These are phyloP conservation scores for Trifolium fragiferum DNA, from an alignment of 306 rosid genomes.

Conservation along the genomic window DNA sequence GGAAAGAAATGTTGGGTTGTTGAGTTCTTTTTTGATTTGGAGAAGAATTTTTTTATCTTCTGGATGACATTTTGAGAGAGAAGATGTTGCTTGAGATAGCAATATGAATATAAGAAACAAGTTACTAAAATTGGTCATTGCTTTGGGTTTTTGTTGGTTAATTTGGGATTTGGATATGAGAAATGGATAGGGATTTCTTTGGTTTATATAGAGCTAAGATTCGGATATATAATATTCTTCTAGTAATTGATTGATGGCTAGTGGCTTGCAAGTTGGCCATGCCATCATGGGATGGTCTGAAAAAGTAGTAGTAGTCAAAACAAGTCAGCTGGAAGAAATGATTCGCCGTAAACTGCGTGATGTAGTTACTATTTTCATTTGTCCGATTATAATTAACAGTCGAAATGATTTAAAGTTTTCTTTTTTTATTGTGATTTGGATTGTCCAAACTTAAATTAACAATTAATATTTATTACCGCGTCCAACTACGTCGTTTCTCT, in stretches of 20 bases:
- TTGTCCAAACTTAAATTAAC: no score
- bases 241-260: no score
- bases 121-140: neutral
- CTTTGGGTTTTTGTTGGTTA: neutral
- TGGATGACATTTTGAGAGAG: conserved; percentile 59
- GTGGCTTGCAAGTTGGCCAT: neutral
- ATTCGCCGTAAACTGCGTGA: no score
- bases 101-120: conserved; percentile 1
- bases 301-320: neutral
- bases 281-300: neutral
- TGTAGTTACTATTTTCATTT: no score
- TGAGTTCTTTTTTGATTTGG: conserved; percentile 13
- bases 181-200: neutral
- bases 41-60: conserved; percentile 49
- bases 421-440: no score
- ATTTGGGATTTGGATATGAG: neutral
- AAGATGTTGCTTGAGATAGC: conserved; percentile 18
- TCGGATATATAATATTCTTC: no score
- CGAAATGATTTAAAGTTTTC: no score
- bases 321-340: neutral
- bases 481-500: no score
- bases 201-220: neutral
- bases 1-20: conserved; percentile 34
- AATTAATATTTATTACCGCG: no score
- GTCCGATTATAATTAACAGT: no score